Base-by-base conservation (phyloP, 2,329 filamentous ascomycete genomes). In the Paecilomyces variotii region DNA sequence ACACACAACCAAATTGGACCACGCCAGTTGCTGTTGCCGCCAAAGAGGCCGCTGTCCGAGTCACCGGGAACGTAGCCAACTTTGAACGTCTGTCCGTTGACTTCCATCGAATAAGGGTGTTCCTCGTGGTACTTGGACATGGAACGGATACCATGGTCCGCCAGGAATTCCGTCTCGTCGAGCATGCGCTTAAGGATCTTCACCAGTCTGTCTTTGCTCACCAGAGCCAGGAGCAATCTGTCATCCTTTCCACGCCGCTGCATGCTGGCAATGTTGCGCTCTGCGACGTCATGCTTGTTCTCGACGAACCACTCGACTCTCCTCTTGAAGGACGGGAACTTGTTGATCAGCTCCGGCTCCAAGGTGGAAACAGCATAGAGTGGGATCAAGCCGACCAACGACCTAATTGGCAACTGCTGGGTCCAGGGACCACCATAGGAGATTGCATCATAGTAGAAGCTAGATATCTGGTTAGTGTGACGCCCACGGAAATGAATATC, bases 361-460 rank as follows among this genome's bases (percentile, higher is more conserved):
- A 97, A 80, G 0, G 94, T 97, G 61, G 95, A 80, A 2, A 92
- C 95, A 5, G 91, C 91, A 70, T 95, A 97, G 10, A 97, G 84
- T 1, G 93, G 93, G 63, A 97, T 97, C 59, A 97, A 79, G 10
- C 94, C 93, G 56, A 97, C 93, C 6, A 97, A 84, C 14, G 93
- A 97, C 59, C 91, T 84, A 56, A 97, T 90, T 0, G 91, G 92
- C 69, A 97, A 84, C 74, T 97, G 92, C 69, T 97, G 90, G 56
- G 90, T 90, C 87, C 88, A 96, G 6, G 92, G 92, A 7, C 91
- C 91, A 55, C 93, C 93, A 85, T 91, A 97, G 1, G 92, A 95
- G 63, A 97, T 97, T 27, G 93, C 93, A 76, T 97, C 93, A 71
- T 97, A 97, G 81, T 97, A 97, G 80, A 97, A 97, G 58, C 90